These are phyloP conservation scores for Tephrocybe sp. DNA, from an alignment of 768 basidiomycete species.

Conservation along the genomic window DNA sequence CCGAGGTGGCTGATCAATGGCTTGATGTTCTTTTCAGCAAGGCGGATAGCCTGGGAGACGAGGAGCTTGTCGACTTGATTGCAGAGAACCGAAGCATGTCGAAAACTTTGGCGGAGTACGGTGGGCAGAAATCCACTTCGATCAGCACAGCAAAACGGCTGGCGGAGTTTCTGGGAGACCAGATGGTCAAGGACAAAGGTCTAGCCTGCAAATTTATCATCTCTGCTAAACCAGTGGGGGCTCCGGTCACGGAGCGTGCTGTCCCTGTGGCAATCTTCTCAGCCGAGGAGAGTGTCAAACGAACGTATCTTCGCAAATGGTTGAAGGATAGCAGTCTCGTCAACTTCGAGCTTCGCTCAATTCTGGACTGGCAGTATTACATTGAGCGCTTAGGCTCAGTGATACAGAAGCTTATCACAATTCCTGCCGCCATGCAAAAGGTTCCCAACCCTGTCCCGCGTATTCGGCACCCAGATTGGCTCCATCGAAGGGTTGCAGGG, in stretches of 20 bases:
- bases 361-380: slow-evolving; percentile 98
- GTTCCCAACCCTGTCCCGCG: slow-evolving; percentile 95
- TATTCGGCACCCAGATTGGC: slow-evolving; percentile 96
- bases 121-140: slow-evolving; percentile 94
- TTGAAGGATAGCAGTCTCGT: slow-evolving; percentile 87
- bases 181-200: slow-evolving; percentile 99
- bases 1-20: slow-evolving; percentile 94
- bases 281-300: slow-evolving; percentile 88
- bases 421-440: slow-evolving; percentile 98
- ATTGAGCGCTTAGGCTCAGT: slow-evolving; percentile 97
- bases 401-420: slow-evolving; percentile 98
- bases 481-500: slow-evolving; percentile 85
- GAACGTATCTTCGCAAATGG: slow-evolving; percentile 92
- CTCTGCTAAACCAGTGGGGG: slow-evolving; percentile 86
- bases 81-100: slow-evolving; percentile 99
- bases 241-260: slow-evolving; percentile 95
- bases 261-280: slow-evolving; percentile 98
- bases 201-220: slow-evolving; percentile 99
- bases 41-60: slow-evolving; percentile 81
- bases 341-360: slow-evolving; percentile 88
- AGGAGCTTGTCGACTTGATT: slow-evolving; percentile 95
- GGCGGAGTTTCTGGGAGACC: slow-evolving; percentile 94
- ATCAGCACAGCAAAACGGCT: slow-evolving; percentile 94
- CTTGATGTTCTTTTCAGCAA: slow-evolving; percentile 89
- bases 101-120: slow-evolving; percentile 94